phyloP scores from a whole-genome alignment of 169 alveolate species.

The Cryptosporidium sp. region DNA sequence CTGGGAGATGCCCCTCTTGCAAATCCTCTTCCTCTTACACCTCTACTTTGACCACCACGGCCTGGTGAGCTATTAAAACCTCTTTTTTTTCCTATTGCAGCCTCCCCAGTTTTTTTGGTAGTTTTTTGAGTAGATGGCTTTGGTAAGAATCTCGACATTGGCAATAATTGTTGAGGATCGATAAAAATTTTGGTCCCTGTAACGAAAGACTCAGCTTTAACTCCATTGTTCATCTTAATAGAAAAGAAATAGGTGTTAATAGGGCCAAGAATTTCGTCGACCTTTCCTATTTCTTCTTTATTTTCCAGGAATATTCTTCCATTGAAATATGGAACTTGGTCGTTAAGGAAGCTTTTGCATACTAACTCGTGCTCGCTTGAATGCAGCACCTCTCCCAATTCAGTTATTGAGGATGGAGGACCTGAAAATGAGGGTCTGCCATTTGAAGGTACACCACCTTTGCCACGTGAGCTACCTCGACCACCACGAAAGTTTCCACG shows the following conservation, averaged over 20 bases:
- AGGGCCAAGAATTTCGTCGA: conserved; percentile 96
- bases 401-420: conserved; percentile 83
- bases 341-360: conserved; percentile 87
- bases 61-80: conserved; percentile 59
- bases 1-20: conserved; percentile 75
- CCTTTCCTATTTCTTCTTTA: conserved; percentile 94
- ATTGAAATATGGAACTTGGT: conserved; percentile 93
- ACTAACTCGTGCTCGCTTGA: conserved; percentile 92
- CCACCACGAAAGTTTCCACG: conserved; percentile 64
- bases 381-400: conserved; percentile 91
- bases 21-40: conserved; percentile 78
- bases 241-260: conserved; percentile 87
- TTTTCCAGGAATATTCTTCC: conserved; percentile 94
- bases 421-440: conserved; percentile 80
- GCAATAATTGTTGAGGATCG: conserved; percentile 89
- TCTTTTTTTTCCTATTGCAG: conserved; percentile 79
- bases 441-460: conserved; percentile 51
- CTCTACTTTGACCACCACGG: conserved; percentile 39
- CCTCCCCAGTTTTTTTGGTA: conserved; percentile 77
- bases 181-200: conserved; percentile 83
- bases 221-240: conserved; percentile 87
- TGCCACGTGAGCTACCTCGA: conserved; percentile 53
- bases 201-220: conserved; percentile 87
- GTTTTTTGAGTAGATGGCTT: conserved; percentile 77
- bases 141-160: conserved; percentile 87